These are phyloP conservation scores for Pseudevernia furfuracea DNA, from an alignment of 495 filamentous ascomycete genomes.

Conservation along the genomic window DNA sequence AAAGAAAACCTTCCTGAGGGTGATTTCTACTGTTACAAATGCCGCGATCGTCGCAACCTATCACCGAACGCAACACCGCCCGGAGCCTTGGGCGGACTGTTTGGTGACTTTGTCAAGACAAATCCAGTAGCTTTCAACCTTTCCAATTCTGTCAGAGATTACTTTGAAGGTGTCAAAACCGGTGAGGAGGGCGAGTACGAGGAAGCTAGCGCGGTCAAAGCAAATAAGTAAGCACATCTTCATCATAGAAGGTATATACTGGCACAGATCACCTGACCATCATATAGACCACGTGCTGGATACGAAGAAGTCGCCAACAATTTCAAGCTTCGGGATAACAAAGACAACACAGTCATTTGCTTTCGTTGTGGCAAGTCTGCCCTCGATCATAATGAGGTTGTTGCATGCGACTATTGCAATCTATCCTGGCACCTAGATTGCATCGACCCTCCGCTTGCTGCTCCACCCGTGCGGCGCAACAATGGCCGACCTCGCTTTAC, in stretches of 20 bases:
- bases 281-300: constrained; percentile 45
- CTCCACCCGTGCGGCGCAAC: constrained; percentile 42
- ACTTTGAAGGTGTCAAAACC: constrained; percentile 65
- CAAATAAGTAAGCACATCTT: constrained; percentile 33
- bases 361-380: constrained; percentile 56
- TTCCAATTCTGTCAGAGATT: constrained; percentile 57
- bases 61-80: constrained; percentile 33
- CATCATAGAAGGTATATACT: neutral
- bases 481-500: constrained; percentile 48
- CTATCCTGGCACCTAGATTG: constrained; percentile 88
- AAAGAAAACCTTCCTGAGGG: constrained; percentile 55
- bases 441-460: constrained; percentile 73
- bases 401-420: constrained; percentile 75
- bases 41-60: constrained; percentile 38
- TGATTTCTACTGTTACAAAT: constrained; percentile 79
- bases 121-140: constrained; percentile 69
- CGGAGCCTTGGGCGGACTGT: constrained; percentile 50
- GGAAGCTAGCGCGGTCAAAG: constrained; percentile 40
- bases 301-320: constrained; percentile 62
- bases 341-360: constrained; percentile 65
- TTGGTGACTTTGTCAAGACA: constrained; percentile 51
- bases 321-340: constrained; percentile 54
- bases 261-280: constrained; percentile 5
- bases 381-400: constrained; percentile 51
- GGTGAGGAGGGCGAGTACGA: constrained; percentile 73